Conservation (phyloP, 192 early-diverging fungal species). For the Umbelopsis ramanniana region DNA sequence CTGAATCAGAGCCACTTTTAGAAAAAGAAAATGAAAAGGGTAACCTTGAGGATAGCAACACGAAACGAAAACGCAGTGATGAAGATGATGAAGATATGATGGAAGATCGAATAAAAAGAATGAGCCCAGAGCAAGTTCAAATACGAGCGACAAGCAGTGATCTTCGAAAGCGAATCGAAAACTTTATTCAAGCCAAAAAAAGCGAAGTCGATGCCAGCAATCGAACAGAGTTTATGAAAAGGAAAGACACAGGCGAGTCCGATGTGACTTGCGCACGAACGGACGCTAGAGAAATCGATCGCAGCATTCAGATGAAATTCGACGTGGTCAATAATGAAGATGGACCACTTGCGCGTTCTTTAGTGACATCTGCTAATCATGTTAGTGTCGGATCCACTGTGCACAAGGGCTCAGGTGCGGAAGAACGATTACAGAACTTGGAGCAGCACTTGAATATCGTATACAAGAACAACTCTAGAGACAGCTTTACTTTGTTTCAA, state of each 20-base stretch:
- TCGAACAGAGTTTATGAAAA: conserved; percentile 40
- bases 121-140: conserved; percentile 42
- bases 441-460: conserved; percentile 73
- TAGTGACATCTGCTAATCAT: conserved; percentile 15
- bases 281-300: conserved; percentile 72
- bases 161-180: conserved; percentile 37
- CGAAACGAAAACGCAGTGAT: conserved; percentile 29
- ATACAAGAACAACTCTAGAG: conserved; percentile 51
- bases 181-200: conserved; percentile 42
- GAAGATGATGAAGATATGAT: conserved; percentile 9
- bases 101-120: conserved; percentile 23
- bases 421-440: conserved; percentile 72
- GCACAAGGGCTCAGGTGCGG: conserved; percentile 24
- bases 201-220: conserved; percentile 47
- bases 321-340: conserved; percentile 70
- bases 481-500: conserved; percentile 41
- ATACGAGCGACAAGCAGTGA: conserved; percentile 39
- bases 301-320: conserved; percentile 80
- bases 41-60: not conserved
- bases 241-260: conserved; percentile 32
- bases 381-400: not conserved
- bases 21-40: not conserved
- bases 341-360: conserved; percentile 65
- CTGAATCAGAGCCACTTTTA: not conserved
- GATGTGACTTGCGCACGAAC: conserved; percentile 67